These are phyloP conservation scores for Thozetella sp. DNA, from an alignment of 495 filamentous ascomycete genomes.

Conservation along the genomic window DNA sequence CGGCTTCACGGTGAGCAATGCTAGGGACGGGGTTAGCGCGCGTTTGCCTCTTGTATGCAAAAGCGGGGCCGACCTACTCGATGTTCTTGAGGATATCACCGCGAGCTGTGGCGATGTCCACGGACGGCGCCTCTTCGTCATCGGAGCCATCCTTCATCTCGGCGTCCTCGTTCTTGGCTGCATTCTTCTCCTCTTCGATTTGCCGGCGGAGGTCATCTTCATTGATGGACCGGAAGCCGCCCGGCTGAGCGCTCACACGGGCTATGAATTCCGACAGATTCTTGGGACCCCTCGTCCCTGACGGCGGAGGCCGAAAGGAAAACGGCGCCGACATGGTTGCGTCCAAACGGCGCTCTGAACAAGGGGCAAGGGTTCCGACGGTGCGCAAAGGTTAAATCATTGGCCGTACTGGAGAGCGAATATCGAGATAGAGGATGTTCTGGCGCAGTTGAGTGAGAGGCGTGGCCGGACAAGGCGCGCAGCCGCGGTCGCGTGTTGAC, in stretches of 20 bases:
- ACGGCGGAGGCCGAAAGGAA: conserved; percentile 64
- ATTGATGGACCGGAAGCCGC: conserved; percentile 71
- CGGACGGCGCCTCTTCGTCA: conserved; percentile 24
- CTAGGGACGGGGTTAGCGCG: conserved; percentile 15
- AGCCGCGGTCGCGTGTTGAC: too few relatives aligned
- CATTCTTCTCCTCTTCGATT: conserved; percentile 52
- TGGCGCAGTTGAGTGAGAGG: too few relatives aligned
- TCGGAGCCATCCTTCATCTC: conserved; percentile 14
- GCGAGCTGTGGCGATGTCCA: conserved; percentile 42
- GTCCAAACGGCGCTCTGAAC: conserved; percentile 3
- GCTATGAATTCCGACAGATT: conserved; percentile 69
- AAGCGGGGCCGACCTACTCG: conserved; percentile 31
- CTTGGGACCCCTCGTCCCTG: conserved; percentile 54
- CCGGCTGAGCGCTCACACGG: conserved; percentile 74
- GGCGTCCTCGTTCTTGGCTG: conserved; percentile 32
- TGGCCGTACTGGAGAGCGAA: too few relatives aligned
- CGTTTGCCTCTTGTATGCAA: not conserved
- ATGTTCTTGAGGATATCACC: conserved; percentile 58
- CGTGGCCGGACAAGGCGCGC: too few relatives aligned
- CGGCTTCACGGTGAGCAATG: conserved; percentile 64
- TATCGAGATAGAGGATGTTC: too few relatives aligned
- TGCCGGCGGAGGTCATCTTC: conserved; percentile 62
- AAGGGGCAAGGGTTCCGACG: too few relatives aligned
- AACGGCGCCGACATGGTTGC: conserved; percentile 53
- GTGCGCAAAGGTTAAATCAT: too few relatives aligned